A percentile compares a stretch with the other conserved stretches of the same genome.
Evolutionary conservation across 2,329 filamentous ascomycete genomes (phyloP).

Genomic region (Nemania sp.): DNA sequence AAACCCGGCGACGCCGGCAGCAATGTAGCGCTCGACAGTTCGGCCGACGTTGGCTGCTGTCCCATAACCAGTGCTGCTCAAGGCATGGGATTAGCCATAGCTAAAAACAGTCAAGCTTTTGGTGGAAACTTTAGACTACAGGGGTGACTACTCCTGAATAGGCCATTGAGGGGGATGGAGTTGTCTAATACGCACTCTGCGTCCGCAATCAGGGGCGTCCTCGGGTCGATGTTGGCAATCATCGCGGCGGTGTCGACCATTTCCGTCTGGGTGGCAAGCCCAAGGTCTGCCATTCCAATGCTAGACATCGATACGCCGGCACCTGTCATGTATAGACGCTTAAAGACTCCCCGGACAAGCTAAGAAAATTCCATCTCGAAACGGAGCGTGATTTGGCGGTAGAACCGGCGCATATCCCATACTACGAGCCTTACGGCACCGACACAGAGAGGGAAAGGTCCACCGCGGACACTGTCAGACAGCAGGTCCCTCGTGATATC

Average conservation of each 20-base stretch:
- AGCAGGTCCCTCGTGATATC: neutral
- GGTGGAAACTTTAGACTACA: neutral
- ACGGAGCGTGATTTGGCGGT: slow-evolving; percentile 6
- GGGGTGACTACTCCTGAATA: neutral
- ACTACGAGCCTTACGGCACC: slow-evolving; percentile 7
- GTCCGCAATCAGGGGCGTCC: slow-evolving; percentile 63
- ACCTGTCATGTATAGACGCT: slow-evolving; percentile 59
- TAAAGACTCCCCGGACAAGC: slow-evolving; percentile 2
- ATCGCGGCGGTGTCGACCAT: slow-evolving; percentile 67
- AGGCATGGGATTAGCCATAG: neutral
- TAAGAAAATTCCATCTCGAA: slow-evolving; percentile 10
- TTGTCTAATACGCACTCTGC: slow-evolving; percentile 45
- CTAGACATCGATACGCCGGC: slow-evolving; percentile 46
- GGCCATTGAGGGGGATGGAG: neutral
- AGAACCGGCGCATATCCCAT: neutral
- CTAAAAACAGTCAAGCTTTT: neutral
- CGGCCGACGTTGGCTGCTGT: slow-evolving; percentile 55
- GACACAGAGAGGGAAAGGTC: neutral
- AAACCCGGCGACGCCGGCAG: slow-evolving; percentile 38
- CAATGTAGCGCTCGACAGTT: slow-evolving; percentile 43
- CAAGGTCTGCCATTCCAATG: slow-evolving; percentile 66
- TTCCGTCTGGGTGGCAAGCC: slow-evolving; percentile 63
- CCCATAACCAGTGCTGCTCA: slow-evolving; percentile 54
- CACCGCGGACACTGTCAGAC: neutral
- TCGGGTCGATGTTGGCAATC: slow-evolving; percentile 62